Evolutionary conservation across 2,329 filamentous ascomycete genomes (phyloP).

Genomic region (Stagonosporopsis chrysanthemi): DNA sequence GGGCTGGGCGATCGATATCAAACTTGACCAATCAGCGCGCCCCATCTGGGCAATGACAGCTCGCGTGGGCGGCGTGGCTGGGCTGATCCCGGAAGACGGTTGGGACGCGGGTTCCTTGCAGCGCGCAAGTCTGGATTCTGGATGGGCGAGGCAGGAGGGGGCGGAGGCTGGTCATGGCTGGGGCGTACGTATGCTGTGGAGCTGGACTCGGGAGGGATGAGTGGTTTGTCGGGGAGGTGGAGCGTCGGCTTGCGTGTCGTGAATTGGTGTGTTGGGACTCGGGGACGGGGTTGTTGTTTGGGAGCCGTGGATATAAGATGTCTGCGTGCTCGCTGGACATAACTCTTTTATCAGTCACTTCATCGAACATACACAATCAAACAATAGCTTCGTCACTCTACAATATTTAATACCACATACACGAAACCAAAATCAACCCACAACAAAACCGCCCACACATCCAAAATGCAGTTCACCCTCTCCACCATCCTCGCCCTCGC

Average conservation of each 20-base stretch:
- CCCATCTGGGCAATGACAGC: too few relatives aligned
- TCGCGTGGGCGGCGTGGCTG: slow-evolving; percentile 1
- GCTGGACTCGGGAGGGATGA: background rate
- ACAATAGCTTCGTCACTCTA: background rate
- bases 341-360: background rate
- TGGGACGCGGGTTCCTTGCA: slow-evolving; percentile 13
- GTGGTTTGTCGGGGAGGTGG: background rate
- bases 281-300: background rate
- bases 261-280: background rate
- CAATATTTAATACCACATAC: background rate
- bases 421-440: too few relatives aligned
- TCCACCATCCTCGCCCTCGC: slow-evolving; percentile 35
- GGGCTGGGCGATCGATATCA: background rate
- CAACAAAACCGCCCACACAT: slow-evolving; percentile 4
- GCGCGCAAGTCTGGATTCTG: slow-evolving; percentile 1
- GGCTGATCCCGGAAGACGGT: background rate
- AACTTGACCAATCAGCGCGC: background rate
- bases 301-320: background rate
- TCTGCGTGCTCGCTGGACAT: background rate
- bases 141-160: background rate
- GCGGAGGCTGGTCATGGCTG: slow-evolving; percentile 17
- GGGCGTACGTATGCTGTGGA: slow-evolving; percentile 18
- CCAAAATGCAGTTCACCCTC: slow-evolving; percentile 44
- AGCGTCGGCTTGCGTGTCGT: background rate
- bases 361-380: background rate